Base-by-base conservation (phyloP, 2,329 filamentous ascomycete species). In the Nigrospora oryzae region DNA sequence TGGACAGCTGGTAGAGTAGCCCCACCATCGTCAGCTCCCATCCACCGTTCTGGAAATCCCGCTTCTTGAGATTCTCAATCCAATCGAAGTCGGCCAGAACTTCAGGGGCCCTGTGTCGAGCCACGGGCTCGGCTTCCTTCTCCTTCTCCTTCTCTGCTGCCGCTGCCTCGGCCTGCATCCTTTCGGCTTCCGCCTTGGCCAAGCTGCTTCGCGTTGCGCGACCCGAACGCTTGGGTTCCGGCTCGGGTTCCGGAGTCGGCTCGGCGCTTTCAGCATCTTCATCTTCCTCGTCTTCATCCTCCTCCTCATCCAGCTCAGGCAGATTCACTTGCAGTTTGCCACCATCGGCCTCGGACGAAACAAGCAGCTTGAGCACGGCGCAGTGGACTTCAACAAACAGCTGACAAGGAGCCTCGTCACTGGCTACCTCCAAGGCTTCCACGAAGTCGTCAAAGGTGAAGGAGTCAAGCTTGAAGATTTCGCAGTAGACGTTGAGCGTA, bases 381-480 rank as follows among this genome's bases (percentile, higher is more conserved):
- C 93, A 98, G 63, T 97, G 91, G 5, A 93, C 79, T 62, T 98
- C 93, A 41, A 88, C 83, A 53, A 96, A 83, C 1, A 98, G 71
- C 59, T 96, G 85, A 43, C 93, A 93, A 8, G 84, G 83, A 1
- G 80, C 69, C 17, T 88, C 81, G 32, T 83, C 77, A 0, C 82
- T 89, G 0, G 85, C 77, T 46, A 90, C 84, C 40, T 83, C 77
- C 73, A 98, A 82, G 0, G 90, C 85, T 60, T 97, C 86, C 5
- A 95, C 75, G 56, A 90, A 97, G 62, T 98, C 93, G 61, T 98
- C 93, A 57, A 97, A 94, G 0, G 91, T 97, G 60, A 98, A 98
- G 0, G 91, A 97, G 63, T 98, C 93, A 23, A 98, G 74, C 57
- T 88, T 81, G 59, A 95, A 95, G 15, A 96, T 84, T 57, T 95